A percentile compares a stretch with the other conserved stretches of the same genome.
These are phyloP conservation scores for Fusarium denticulatum DNA, from an alignment of 2,329 filamentous ascomycete species.

Conservation along the genomic window DNA sequence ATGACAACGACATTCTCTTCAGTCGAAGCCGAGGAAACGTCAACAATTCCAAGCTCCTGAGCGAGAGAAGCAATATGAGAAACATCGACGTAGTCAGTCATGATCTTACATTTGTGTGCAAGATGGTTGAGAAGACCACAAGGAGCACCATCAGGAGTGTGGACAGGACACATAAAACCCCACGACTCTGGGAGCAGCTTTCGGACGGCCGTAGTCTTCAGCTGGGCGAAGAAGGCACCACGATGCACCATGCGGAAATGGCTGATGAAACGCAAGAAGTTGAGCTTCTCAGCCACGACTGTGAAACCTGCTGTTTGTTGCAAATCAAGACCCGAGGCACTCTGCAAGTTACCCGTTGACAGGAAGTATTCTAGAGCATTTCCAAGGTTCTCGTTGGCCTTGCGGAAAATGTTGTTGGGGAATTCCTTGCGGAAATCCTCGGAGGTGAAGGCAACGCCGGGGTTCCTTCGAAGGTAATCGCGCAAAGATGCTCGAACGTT, in stretches of 20 bases:
- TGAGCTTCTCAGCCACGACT: slow-evolving; percentile 98
- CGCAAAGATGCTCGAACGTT: slow-evolving; percentile 62
- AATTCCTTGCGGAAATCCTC: slow-evolving; percentile 84
- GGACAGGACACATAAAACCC: slow-evolving; percentile 97
- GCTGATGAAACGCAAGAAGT: slow-evolving; percentile 97
- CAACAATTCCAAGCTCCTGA: slow-evolving; percentile 80
- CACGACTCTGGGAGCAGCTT: slow-evolving; percentile 96
- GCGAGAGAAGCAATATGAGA: slow-evolving; percentile 79
- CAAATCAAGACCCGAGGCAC: slow-evolving; percentile 89
- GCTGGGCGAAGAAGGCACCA: slow-evolving; percentile 97
- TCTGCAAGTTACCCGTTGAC: slow-evolving; percentile 92
- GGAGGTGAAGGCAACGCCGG: slow-evolving; percentile 78
- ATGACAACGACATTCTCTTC: slow-evolving; percentile 89
- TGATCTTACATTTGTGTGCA: slow-evolving; percentile 91
- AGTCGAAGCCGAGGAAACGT: slow-evolving; percentile 78
- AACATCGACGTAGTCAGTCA: slow-evolving; percentile 78
- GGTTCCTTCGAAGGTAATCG: slow-evolving; percentile 65
- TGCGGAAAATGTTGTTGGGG: slow-evolving; percentile 77
- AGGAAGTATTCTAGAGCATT: slow-evolving; percentile 92
- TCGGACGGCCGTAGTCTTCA: slow-evolving; percentile 96
- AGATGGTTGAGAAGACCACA: slow-evolving; percentile 96
- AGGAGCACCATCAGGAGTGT: slow-evolving; percentile 95
- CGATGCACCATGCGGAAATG: slow-evolving; percentile 99
- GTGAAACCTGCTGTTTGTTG: slow-evolving; percentile 96
- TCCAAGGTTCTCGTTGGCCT: slow-evolving; percentile 89